Conservation (phyloP, 2,329 filamentous ascomycete species). For the Eutypella sp. region DNA sequence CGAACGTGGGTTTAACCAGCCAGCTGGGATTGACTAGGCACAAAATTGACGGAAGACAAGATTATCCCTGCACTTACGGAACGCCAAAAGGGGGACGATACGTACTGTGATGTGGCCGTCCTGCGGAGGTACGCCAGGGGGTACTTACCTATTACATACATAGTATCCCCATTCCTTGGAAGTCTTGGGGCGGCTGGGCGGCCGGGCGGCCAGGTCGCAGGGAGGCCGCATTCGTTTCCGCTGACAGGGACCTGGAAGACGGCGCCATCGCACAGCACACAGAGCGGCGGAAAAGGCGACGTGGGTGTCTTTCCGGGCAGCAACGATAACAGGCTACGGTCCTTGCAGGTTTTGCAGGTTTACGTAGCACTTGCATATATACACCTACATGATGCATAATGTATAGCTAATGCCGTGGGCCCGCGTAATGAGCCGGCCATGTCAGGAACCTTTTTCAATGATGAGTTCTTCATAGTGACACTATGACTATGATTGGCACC, state of each 20-base stretch:
- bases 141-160: not conserved
- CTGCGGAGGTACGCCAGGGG: no score
- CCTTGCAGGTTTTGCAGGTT: slow-evolving; percentile 18
- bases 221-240: not conserved
- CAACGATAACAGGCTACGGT: slow-evolving; percentile 16
- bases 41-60: not conserved
- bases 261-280: not conserved
- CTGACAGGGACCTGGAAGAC: not conserved
- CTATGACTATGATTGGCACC: not conserved
- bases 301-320: not conserved
- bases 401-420: slow-evolving; percentile 22
- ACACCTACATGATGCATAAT: slow-evolving; percentile 19
- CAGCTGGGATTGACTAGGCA: not conserved
- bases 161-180: not conserved
- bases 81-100: not conserved
- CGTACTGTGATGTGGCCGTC: not conserved
- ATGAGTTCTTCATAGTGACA: not conserved
- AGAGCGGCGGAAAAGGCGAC: not conserved
- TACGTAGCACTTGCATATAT: slow-evolving; percentile 22
- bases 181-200: not conserved
- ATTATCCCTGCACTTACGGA: not conserved
- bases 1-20: not conserved
- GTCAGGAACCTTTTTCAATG: not conserved
- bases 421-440: not conserved
- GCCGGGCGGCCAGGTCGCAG: not conserved